phyloP scores from a whole-genome alignment of 306 rosid genomes.

The Crataegus laevigata region DNA sequence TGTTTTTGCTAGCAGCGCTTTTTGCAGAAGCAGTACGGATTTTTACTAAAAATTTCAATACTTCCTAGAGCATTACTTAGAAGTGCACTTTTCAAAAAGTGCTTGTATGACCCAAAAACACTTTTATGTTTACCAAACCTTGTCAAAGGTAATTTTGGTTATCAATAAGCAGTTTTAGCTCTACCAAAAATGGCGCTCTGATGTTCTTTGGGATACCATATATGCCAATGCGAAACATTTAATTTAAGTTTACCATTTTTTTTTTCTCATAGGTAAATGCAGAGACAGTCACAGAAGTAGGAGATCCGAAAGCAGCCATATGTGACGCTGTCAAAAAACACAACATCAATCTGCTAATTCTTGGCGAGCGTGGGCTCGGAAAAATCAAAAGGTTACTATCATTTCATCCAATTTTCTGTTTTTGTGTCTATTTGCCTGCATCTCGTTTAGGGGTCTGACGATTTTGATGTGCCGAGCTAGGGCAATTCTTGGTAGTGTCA shows the following conservation, averaged over 20 bases:
- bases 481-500: constrained; percentile 47
- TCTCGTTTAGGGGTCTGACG: neutral
- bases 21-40: neutral
- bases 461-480: constrained; percentile 14
- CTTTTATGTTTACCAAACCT: neutral
- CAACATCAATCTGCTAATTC: constrained; percentile 32
- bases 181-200: neutral
- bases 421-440: neutral
- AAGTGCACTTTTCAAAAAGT: too few relatives aligned
- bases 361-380: constrained; percentile 36
- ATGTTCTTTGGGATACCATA: neutral
- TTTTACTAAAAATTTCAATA: neutral
- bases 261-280: constrained; percentile 24
- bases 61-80: neutral
- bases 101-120: neutral
- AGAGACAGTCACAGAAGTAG: constrained; percentile 28
- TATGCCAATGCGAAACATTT: neutral
- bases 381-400: constrained; percentile 29
- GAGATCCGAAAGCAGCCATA: constrained; percentile 36
- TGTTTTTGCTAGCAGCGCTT: neutral
- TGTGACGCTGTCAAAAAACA: constrained; percentile 36
- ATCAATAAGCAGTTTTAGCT: too few relatives aligned
- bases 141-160: too few relatives aligned
- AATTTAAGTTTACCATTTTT: neutral
- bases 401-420: neutral